Percentiles rank a stretch among this genome's conserved stretches.
phyloP scores from a whole-genome alignment of 176 grass and related monocot genomes.

The Raddia guianensis region DNA sequence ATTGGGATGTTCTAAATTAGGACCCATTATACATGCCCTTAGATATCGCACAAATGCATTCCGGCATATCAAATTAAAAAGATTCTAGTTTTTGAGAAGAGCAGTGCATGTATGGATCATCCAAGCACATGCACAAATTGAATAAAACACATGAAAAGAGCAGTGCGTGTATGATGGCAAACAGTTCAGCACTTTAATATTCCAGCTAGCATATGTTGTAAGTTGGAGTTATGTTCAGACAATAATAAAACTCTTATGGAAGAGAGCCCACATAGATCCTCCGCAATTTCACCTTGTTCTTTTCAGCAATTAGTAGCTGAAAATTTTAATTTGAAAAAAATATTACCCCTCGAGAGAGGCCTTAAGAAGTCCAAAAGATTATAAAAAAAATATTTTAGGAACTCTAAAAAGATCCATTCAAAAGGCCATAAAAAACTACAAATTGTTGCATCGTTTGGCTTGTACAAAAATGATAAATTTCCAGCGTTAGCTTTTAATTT shows the following conservation, averaged over 20 bases:
- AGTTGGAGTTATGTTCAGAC: background rate
- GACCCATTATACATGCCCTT: background rate
- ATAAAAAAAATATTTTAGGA: too few relatives aligned
- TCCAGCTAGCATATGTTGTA: background rate
- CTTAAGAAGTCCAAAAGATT: too few relatives aligned
- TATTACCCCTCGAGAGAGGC: too few relatives aligned
- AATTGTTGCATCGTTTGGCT: too few relatives aligned
- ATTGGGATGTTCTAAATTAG: too few relatives aligned
- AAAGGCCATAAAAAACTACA: too few relatives aligned
- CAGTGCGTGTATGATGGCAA: background rate
- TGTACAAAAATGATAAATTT: too few relatives aligned
- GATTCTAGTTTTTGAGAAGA: constrained; percentile 12
- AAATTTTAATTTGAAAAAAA: too few relatives aligned
- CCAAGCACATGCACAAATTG: background rate
- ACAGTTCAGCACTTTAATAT: background rate
- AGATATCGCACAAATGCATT: background rate
- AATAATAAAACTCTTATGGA: background rate
- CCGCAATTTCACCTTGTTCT: too few relatives aligned
- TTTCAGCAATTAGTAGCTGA: too few relatives aligned
- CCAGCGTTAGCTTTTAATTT: too few relatives aligned
- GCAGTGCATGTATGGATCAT: background rate
- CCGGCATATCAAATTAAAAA: background rate
- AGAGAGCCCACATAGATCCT: background rate
- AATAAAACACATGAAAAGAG: background rate
- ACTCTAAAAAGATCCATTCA: too few relatives aligned